phyloP scores from a whole-genome alignment of 306 rosid genomes.

The Casuarina glauca region DNA sequence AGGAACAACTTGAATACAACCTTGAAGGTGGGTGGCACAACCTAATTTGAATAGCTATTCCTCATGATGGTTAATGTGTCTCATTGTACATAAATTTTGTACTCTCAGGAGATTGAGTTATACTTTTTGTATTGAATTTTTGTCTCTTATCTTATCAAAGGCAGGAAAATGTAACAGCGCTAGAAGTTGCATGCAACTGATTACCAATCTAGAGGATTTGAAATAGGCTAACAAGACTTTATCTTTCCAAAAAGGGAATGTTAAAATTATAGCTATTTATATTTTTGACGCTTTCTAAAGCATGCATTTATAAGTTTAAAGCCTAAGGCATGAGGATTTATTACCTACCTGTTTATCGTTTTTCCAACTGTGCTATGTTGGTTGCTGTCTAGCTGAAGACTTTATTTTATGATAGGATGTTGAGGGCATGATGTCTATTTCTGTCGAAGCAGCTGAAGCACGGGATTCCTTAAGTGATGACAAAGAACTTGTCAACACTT shows the following conservation, averaged over 20 bases:
- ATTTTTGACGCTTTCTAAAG: background rate
- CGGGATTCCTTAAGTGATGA: constrained; percentile 89
- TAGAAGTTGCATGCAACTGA: constrained; percentile 19
- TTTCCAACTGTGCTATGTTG: constrained; percentile 15
- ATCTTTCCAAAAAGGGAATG: background rate
- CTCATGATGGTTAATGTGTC: background rate
- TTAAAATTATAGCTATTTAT: background rate
- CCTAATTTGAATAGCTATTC: constrained; percentile 13
- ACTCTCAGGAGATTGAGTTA: constrained; percentile 12
- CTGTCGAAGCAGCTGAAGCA: constrained; percentile 94
- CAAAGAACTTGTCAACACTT: constrained; percentile 66
- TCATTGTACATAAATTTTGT: constrained; percentile 8
- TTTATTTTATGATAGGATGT: constrained; percentile 71
- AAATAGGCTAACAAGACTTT: background rate
- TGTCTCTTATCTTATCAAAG: constrained; percentile 18
- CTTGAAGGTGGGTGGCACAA: constrained; percentile 63
- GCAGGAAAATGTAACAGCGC: constrained; percentile 13
- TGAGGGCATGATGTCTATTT: constrained; percentile 99
- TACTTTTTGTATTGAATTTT: constrained; percentile 8
- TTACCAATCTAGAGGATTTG: constrained; percentile 16
- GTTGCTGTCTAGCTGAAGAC: constrained; percentile 38
- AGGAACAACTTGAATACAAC: constrained; percentile 94
- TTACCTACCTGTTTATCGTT: background rate
- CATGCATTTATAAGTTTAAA: background rate
- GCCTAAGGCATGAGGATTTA: constrained; percentile 2